Conservation (phyloP, 2,329 filamentous ascomycete species). For the Fusarium poae region DNA sequence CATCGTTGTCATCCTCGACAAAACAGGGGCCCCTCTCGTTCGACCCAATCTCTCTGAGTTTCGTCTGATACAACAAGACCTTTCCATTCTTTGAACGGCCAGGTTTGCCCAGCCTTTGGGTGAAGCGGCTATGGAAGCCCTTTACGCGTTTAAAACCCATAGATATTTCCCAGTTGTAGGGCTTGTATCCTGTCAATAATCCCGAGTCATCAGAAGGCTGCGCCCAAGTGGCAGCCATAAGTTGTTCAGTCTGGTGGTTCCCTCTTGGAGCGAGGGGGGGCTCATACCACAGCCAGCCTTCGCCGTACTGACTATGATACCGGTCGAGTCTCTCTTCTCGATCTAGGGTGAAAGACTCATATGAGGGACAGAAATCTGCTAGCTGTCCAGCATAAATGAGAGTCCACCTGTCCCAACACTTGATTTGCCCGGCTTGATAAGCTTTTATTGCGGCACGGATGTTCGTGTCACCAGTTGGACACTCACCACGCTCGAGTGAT, state of each 20-base stretch:
- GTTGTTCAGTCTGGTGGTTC: conserved; percentile 28
- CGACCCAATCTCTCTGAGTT: conserved; percentile 3
- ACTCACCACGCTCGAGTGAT: conserved; percentile 23
- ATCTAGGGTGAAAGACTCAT: conserved; percentile 46
- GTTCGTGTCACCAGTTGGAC: conserved; percentile 28
- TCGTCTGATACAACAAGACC: conserved; percentile 35
- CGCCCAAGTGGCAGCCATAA: conserved; percentile 47
- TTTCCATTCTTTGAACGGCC: conserved; percentile 14
- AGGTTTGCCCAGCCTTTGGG: not conserved
- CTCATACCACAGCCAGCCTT: conserved; percentile 49
- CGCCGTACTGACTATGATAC: conserved; percentile 40
- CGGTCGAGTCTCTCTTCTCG: conserved; percentile 42
- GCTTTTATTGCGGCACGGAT: conserved; percentile 42
- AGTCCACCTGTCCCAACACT: conserved; percentile 46
- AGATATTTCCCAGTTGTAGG: conserved; percentile 41
- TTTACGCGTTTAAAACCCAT: conserved; percentile 47
- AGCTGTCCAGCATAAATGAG: conserved; percentile 43
- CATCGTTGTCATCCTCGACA: conserved; percentile 39
- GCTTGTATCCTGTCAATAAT: conserved; percentile 7
- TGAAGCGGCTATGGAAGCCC: conserved; percentile 39
- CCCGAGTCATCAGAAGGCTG: conserved; percentile 20
- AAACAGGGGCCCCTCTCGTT: conserved; percentile 4
- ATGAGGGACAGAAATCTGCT: conserved; percentile 40
- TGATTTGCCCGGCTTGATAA: conserved; percentile 37
- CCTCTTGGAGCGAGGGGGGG: conserved; percentile 36